Base-by-base conservation (phyloP, 768 basidiomycete species). In the Pisolithus tinctorius region DNA sequence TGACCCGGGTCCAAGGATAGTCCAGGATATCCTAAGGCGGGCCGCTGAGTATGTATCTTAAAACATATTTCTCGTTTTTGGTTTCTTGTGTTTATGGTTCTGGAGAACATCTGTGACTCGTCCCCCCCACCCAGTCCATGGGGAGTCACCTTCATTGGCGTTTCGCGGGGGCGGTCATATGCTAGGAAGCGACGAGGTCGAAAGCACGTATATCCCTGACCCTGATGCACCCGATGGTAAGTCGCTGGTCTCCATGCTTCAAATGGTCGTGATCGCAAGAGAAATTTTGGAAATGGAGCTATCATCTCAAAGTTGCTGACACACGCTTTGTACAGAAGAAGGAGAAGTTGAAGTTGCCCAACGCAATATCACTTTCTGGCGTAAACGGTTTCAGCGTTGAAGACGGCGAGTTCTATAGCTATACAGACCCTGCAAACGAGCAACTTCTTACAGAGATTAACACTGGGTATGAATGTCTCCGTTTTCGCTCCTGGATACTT, bases 361-460 rank as follows among this genome's bases (percentile, higher is more conserved):
- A 45, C 83, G 95, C 8, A 77, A 80, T 50, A 71, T 98, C 40
- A 93, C 86, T 0, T 89, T 98, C 70, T 98, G 95, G 95, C 78
- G 83, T 38, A 80, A n/a, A 97, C 53, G 96, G 96, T 0, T 97
- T 96, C 69, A 84, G 84, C 44, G 79, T 98, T 42, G 90, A 96
- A 61, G 90, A 93, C 55, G 91, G 93, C 5, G 83, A 84, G 29
- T 71, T 98, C 49, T 79, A 88, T 78, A 73, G 78, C 20, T 96
- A 96, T 63, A 86, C 88, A 51, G 82, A 93, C 54, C 88, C 90
- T 0, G 74, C 71, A 16, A 83, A 93, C 56, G 74, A 80, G 39
- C 75, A 77, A 48, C 68, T 92, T 10, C 72, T 98, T 6, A 73
- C 74, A 1, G 83, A 89, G 52, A 88, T 97, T 55, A 83, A 91